Evolutionary conservation across 2,329 filamentous ascomycete genomes (phyloP).

Genomic region (Rhynchosporium graminicola): DNA sequence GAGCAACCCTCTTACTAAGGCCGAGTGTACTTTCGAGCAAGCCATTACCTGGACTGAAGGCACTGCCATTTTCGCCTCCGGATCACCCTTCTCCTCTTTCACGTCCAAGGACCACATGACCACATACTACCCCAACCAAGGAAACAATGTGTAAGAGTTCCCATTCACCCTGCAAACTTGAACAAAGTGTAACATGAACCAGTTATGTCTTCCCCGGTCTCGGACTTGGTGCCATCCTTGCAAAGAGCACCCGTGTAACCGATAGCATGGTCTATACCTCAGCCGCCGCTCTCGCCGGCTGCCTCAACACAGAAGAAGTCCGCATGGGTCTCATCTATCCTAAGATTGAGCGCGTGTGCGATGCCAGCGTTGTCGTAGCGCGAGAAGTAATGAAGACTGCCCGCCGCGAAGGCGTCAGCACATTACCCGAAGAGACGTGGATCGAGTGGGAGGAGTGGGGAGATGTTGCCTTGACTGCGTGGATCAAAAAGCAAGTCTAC

Average conservation of each 20-base stretch:
- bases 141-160: slow-evolving; percentile 75
- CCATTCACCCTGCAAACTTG: background rate
- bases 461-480: slow-evolving; percentile 60
- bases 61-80: slow-evolving; percentile 89
- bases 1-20: slow-evolving; percentile 94
- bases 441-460: slow-evolving; percentile 73
- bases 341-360: slow-evolving; percentile 84
- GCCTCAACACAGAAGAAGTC: slow-evolving; percentile 79
- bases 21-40: slow-evolving; percentile 95
- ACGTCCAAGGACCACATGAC: slow-evolving; percentile 64
- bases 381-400: slow-evolving; percentile 93
- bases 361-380: slow-evolving; percentile 83
- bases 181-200: slow-evolving; percentile 62
- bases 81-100: slow-evolving; percentile 82
- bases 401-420: slow-evolving; percentile 75
- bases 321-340: slow-evolving; percentile 87
- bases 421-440: slow-evolving; percentile 67
- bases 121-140: slow-evolving; percentile 78
- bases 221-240: slow-evolving; percentile 87
- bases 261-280: slow-evolving; percentile 98
- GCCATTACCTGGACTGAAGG: slow-evolving; percentile 90
- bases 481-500: slow-evolving; percentile 62
- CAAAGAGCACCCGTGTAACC: slow-evolving; percentile 83
- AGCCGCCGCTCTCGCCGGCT: slow-evolving; percentile 75
- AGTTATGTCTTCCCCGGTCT: slow-evolving; percentile 97